phyloP scores from a whole-genome alignment of 495 filamentous ascomycete species.

The Neurospora discreta region DNA sequence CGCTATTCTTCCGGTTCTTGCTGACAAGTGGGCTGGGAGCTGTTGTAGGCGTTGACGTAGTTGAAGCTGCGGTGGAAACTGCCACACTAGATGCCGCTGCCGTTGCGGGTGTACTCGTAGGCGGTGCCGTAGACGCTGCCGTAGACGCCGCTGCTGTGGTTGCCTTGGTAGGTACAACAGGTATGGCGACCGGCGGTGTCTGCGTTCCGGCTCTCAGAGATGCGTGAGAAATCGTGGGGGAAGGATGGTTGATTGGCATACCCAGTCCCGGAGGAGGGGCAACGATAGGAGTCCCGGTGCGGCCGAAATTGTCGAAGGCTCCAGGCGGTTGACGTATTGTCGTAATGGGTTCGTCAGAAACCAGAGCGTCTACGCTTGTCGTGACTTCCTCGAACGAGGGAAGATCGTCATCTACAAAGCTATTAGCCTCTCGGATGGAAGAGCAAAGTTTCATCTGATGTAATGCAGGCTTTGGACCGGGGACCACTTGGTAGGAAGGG shows the following conservation, averaged over 20 bases:
- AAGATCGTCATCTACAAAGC: constrained; percentile 36
- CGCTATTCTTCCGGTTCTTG: constrained; percentile 6
- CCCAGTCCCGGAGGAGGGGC: constrained; percentile 51
- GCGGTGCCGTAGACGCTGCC: neutral
- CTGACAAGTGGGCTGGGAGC: constrained; percentile 7
- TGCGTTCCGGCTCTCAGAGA: constrained; percentile 10
- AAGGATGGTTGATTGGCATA: constrained; percentile 43
- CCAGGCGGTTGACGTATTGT: constrained; percentile 18
- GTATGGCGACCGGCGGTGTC: constrained; percentile 15
- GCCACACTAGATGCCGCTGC: neutral
- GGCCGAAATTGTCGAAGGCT: constrained; percentile 35
- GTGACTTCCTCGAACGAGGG: constrained; percentile 40
- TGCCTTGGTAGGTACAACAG: constrained; percentile 11
- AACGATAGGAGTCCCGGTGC: constrained; percentile 45
- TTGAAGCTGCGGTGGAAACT: neutral
- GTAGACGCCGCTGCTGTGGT: neutral
- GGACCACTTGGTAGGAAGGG: constrained; percentile 12
- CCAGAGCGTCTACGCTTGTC: constrained; percentile 45
- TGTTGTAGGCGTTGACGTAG: neutral
- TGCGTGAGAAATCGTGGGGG: constrained; percentile 20
- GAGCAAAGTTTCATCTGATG: constrained; percentile 15
- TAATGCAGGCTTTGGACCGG: constrained; percentile 1
- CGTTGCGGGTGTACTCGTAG: neutral
- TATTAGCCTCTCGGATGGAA: constrained; percentile 27
- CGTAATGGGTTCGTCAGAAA: constrained; percentile 36